phyloP scores from a whole-genome alignment of 108 stramenopile species.

The Cyclotella sp. region DNA sequence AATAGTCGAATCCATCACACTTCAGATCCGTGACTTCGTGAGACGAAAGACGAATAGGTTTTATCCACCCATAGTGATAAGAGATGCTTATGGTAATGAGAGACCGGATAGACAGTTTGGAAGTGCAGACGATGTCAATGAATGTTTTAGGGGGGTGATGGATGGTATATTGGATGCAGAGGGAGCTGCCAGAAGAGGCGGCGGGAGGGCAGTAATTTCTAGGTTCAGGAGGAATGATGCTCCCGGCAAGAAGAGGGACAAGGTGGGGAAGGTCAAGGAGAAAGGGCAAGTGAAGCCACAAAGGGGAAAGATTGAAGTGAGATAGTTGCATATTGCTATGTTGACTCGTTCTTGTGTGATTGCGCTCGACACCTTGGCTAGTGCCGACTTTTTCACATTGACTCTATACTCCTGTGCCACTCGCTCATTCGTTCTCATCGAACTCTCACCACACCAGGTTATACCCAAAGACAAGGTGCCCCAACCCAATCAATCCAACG shows the following conservation, averaged over 20 bases:
- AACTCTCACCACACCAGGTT: slow-evolving; percentile 1
- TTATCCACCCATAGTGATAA: slow-evolving; percentile 46
- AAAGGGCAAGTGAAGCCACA: slow-evolving; percentile 16
- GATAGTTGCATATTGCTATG: slow-evolving; percentile 2
- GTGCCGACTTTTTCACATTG: not conserved
- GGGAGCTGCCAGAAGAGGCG: slow-evolving; percentile 8
- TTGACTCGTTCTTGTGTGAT: too few relatives aligned
- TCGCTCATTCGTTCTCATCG: not conserved
- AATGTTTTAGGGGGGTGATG: slow-evolving; percentile 9
- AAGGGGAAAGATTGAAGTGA: slow-evolving; percentile 6
- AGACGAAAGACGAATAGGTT: slow-evolving; percentile 32
- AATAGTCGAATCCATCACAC: slow-evolving; percentile 62
- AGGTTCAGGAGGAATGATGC: not conserved
- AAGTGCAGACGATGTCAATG: slow-evolving; percentile 5
- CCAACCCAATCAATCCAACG: slow-evolving; percentile 12
- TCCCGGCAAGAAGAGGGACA: not conserved
- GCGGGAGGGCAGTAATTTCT: not conserved
- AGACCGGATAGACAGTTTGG: slow-evolving; percentile 36
- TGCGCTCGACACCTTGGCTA: not conserved
- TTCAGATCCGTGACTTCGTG: slow-evolving; percentile 61
- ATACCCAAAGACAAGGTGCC: slow-evolving; percentile 34
- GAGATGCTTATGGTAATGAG: slow-evolving; percentile 56
- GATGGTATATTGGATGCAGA: slow-evolving; percentile 21
- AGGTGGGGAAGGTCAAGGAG: slow-evolving; percentile 35
- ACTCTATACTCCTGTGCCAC: too few relatives aligned